Base-by-base conservation (phyloP, 23 red algal species). In the Gracilaria gracilis region DNA sequence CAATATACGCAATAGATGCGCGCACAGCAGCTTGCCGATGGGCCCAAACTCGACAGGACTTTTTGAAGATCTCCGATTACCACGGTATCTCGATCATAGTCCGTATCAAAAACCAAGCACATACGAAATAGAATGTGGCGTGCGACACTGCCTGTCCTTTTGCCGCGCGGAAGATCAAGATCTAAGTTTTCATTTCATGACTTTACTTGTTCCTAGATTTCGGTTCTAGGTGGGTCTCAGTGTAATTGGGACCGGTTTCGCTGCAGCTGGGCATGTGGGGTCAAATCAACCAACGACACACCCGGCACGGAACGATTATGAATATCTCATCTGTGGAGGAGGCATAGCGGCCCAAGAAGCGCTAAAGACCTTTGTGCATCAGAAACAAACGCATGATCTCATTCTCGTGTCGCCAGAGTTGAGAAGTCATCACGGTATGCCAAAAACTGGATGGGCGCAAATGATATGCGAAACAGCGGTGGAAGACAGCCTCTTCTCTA, bases 291-390 rank as follows among this genome's bases (percentile, higher is more conserved):
- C 0, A 39, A 25, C 4, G 25, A 27, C 62, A 16, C 58, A 65
- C 36, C 87, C 87, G 7, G 14, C 87, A 13, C 71, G 87, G 28
- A 32, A 27, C 12, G 47, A 62, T 16, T 90, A 90, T 36, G 53
- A 71, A 59, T 90, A 90, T 40, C 76, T 90, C 49, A 90, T 90
- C 50, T 90, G 87, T 42, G 87, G 87, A 25, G 87, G 71, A 31
- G 75, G 75, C 17, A 58, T 90, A 1, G 87, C 87, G 57, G 87
- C 87, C 23, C 87, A 90, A 57, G 87, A 90, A 90, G 87, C 87
- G 15, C 57, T 90, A 9, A 80, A 77, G 38, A 57, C 74, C 19
- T 90, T 81, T 64, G 21, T 90, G 35, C 24, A 90, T 24, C 36
- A 81, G 0, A 69, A 90, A 46, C 40, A 66, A 79, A 57, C 87